These are phyloP conservation scores for Hanseniaspora gamundiae DNA, from an alignment of 1,139 yeast genomes.

Conservation along the genomic window DNA sequence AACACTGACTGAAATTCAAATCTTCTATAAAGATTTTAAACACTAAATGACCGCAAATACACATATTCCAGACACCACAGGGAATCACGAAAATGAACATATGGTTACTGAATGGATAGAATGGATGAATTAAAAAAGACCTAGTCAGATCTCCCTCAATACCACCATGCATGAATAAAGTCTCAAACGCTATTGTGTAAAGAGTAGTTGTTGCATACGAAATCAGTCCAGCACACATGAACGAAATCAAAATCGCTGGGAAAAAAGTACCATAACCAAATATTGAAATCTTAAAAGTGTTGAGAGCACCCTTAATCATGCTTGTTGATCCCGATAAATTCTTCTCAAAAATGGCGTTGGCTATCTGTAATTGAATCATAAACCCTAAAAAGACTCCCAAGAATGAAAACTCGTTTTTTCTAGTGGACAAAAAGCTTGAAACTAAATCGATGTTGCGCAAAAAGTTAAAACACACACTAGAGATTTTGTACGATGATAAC, in stretches of 20 bases:
- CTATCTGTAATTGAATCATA: background rate
- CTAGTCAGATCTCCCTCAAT: background rate
- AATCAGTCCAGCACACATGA: background rate
- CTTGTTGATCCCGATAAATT: background rate
- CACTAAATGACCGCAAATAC: background rate
- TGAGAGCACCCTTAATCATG: background rate
- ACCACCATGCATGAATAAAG: background rate
- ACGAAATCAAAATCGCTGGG: background rate
- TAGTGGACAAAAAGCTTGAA: background rate
- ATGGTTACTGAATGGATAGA: background rate
- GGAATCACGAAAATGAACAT: background rate
- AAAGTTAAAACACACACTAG: background rate
- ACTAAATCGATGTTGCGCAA: background rate
- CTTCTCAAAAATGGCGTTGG: background rate
- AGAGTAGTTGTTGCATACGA: background rate
- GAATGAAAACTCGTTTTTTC: background rate
- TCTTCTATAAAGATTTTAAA: background rate
- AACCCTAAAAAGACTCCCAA: background rate
- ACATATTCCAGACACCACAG: background rate
- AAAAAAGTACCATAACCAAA: background rate
- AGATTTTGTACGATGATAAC: background rate
- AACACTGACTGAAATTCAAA: background rate
- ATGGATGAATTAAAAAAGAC: background rate
- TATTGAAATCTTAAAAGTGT: background rate
- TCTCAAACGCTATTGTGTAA: background rate